Percentiles rank a stretch among this genome's conserved stretches.
phyloP scores from a whole-genome alignment of 257 asterid genomes.

The Schizonepeta tenuifolia region DNA sequence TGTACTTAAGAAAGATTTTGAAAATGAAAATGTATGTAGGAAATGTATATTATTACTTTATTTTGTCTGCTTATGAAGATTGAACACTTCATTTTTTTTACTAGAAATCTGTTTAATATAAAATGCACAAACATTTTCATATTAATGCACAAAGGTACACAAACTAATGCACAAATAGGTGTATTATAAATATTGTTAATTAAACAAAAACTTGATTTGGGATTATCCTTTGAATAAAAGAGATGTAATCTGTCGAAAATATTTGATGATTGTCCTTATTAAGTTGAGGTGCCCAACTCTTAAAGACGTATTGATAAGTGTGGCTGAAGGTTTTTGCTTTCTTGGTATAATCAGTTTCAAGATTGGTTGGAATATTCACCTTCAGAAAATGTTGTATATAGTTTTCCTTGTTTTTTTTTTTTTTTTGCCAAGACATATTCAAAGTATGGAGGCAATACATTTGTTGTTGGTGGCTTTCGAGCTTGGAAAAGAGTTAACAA shows the following conservation, averaged over 20 bases:
- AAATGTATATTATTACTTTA: too few relatives aligned
- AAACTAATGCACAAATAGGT: too few relatives aligned
- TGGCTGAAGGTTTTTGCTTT: not conserved
- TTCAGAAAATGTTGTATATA: constrained; percentile 1
- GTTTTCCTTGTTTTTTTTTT: constrained; percentile 12
- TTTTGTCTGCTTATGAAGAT: too few relatives aligned
- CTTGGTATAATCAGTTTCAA: constrained; percentile 10
- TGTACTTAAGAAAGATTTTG: too few relatives aligned
- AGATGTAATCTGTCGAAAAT: not conserved
- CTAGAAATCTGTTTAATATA: too few relatives aligned
- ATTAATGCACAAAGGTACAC: too few relatives aligned
- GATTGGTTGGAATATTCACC: constrained; percentile 29
- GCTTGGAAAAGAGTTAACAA: not conserved
- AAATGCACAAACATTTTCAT: too few relatives aligned
- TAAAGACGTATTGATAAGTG: not conserved
- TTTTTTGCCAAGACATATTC: not conserved
- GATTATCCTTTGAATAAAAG: not conserved
- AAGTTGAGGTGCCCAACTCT: not conserved
- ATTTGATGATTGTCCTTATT: constrained; percentile 1
- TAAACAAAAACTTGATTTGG: not conserved
- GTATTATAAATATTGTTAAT: too few relatives aligned
- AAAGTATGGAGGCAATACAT: not conserved
- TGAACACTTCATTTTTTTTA: too few relatives aligned
- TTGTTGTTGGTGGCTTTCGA: constrained; percentile 8
- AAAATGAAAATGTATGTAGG: too few relatives aligned